These are phyloP conservation scores for Botrytis hyacinthi DNA, from an alignment of 2,329 filamentous ascomycete genomes.

Conservation along the genomic window DNA sequence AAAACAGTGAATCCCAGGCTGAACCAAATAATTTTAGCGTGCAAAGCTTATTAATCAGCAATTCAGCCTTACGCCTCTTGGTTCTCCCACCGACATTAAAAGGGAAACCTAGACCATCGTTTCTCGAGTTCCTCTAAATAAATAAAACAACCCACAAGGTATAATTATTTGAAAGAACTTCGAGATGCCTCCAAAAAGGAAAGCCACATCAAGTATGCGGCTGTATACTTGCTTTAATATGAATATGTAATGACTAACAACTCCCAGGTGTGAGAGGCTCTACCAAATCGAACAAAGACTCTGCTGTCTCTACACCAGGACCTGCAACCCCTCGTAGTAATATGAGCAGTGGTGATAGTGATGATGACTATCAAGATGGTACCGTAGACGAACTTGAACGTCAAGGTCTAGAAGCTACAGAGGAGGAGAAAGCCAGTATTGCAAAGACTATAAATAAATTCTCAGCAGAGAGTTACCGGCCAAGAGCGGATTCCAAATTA, in stretches of 20 bases:
- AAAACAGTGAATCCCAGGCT: background rate
- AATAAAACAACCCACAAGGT: slow-evolving; percentile 19
- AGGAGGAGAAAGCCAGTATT: slow-evolving; percentile 52
- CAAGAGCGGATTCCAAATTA: slow-evolving; percentile 23
- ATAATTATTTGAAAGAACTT: slow-evolving; percentile 28
- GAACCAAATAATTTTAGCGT: background rate
- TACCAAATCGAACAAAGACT: slow-evolving; percentile 56
- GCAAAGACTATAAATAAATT: slow-evolving; percentile 61
- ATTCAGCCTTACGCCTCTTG: slow-evolving; percentile 22
- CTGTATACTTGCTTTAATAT: slow-evolving; percentile 31
- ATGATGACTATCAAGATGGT: slow-evolving; percentile 43
- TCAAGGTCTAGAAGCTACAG: slow-evolving; percentile 50
- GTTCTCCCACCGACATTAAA: background rate
- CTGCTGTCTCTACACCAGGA: slow-evolving; percentile 59
- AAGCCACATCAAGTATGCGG: slow-evolving; percentile 55
- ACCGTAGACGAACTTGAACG: slow-evolving; percentile 9
- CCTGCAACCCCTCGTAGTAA: slow-evolving; percentile 58
- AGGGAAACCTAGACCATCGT: slow-evolving; percentile 14
- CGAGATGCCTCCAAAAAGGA: slow-evolving; percentile 69
- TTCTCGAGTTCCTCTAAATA: slow-evolving; percentile 11
- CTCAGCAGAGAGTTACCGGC: slow-evolving; percentile 41
- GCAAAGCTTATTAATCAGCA: background rate
- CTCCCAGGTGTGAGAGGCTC: slow-evolving; percentile 46
- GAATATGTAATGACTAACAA: slow-evolving; percentile 38
- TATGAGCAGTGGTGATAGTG: slow-evolving; percentile 52